phyloP scores from a whole-genome alignment of 805 yeast species.

The Groenewaldozyma tartarivorans region DNA sequence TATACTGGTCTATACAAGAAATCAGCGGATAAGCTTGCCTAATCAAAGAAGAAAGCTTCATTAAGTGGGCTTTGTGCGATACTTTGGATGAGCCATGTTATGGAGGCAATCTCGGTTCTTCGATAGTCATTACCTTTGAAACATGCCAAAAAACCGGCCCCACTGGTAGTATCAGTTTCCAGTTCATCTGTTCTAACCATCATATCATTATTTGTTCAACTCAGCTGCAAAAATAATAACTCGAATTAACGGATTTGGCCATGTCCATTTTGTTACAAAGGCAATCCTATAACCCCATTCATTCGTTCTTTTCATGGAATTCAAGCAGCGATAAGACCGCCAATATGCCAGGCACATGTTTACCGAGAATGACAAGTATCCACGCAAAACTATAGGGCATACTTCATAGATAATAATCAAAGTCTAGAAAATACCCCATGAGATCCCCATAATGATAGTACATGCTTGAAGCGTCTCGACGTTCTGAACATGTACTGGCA shows the following conservation, averaged over 20 bases:
- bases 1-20: conserved; percentile 37
- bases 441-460: conserved; percentile 30
- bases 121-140: conserved; percentile 12
- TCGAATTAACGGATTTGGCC: conserved; percentile 13
- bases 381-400: conserved; percentile 41
- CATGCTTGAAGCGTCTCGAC: conserved; percentile 30
- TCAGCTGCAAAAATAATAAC: conserved; percentile 40
- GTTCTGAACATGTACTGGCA: conserved; percentile 37
- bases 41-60: conserved; percentile 15
- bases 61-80: conserved; percentile 9
- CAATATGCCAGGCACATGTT: conserved; percentile 47
- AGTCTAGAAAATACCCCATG: conserved; percentile 47
- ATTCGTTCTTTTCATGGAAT: conserved; percentile 31
- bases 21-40: conserved; percentile 15
- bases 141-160: conserved; percentile 32
- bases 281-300: conserved; percentile 12
- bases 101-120: conserved; percentile 31
- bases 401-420: conserved; percentile 44
- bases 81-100: conserved; percentile 35
- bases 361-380: conserved; percentile 40
- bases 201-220: conserved; percentile 1
- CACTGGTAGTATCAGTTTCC: conserved; percentile 7
- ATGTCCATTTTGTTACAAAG: conserved; percentile 14
- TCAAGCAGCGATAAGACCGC: conserved; percentile 47
- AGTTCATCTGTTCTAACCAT: conserved; percentile 29